phyloP scores from a whole-genome alignment of 805 yeast genomes.

The Gaillardinia entomophila region DNA sequence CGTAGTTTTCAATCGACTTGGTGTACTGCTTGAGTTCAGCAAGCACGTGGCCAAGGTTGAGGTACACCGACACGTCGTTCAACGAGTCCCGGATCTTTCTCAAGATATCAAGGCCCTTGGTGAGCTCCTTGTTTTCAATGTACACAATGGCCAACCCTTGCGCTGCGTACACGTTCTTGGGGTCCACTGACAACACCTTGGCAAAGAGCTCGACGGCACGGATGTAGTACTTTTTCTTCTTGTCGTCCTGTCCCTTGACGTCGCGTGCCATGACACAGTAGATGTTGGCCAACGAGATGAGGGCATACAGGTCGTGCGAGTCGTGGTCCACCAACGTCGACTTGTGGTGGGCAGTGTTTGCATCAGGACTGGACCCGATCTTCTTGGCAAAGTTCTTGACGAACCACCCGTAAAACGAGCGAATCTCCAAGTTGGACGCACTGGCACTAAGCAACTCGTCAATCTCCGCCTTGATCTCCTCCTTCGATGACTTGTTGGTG shows the following conservation, averaged over 20 bases:
- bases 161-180: constrained; percentile 88
- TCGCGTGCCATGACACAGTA: constrained; percentile 82
- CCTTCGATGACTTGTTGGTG: constrained; percentile 26
- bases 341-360: constrained; percentile 76
- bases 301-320: constrained; percentile 85
- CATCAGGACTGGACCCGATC: constrained; percentile 41
- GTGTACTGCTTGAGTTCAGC: constrained; percentile 75
- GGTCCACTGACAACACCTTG: constrained; percentile 80
- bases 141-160: constrained; percentile 94
- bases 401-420: constrained; percentile 93
- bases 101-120: constrained; percentile 77
- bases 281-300: constrained; percentile 84
- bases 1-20: constrained; percentile 86
- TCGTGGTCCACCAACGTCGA: constrained; percentile 77
- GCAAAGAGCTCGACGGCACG: constrained; percentile 91
- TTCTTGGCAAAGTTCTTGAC: constrained; percentile 55
- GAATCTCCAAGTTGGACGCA: constrained; percentile 67
- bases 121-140: constrained; percentile 74
- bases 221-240: constrained; percentile 66
- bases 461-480: constrained; percentile 49
- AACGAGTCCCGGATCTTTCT: constrained; percentile 86
- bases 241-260: constrained; percentile 46
- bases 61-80: constrained; percentile 73
- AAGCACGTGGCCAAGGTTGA: constrained; percentile 85
- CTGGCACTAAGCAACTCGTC: constrained; percentile 47